Percentiles rank a stretch among this genome's conserved stretches.
Conservation (phyloP, 2,329 filamentous ascomycete genomes). For the Canariomyces notabilis region DNA sequence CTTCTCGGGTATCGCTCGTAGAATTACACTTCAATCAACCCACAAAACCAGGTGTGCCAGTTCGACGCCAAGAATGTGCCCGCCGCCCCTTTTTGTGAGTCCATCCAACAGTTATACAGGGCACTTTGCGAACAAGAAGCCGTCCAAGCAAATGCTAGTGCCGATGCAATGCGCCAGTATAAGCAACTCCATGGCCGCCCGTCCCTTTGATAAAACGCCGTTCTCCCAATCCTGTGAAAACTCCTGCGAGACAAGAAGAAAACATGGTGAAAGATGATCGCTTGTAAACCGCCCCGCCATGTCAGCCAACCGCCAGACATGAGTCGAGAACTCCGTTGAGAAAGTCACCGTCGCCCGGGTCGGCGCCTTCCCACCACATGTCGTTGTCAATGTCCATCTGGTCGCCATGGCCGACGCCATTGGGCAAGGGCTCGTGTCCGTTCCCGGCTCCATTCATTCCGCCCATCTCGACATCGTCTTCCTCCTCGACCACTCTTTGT, state of each 20-base stretch:
- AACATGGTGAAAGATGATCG: not conserved
- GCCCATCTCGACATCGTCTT: slow-evolving; percentile 31
- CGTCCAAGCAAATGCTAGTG: slow-evolving; percentile 18
- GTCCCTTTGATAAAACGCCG: slow-evolving; percentile 9
- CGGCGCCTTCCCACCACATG: slow-evolving; percentile 58
- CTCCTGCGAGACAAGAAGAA: not conserved
- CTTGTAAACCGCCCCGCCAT: not conserved
- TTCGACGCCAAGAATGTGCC: slow-evolving; percentile 10
- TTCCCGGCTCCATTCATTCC: slow-evolving; percentile 31
- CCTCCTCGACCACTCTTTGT: slow-evolving; percentile 24
- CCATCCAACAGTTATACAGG: slow-evolving; percentile 15
- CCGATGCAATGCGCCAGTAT: slow-evolving; percentile 19
- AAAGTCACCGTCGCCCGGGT: slow-evolving; percentile 44
- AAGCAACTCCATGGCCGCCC: slow-evolving; percentile 10
- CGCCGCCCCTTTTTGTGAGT: slow-evolving; percentile 12
- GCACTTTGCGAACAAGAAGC: slow-evolving; percentile 2
- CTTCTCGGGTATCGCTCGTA: slow-evolving; percentile 30
- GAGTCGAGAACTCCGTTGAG: slow-evolving; percentile 55
- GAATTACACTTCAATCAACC: slow-evolving; percentile 20
- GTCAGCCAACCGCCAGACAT: slow-evolving; percentile 40
- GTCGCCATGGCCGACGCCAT: slow-evolving; percentile 45
- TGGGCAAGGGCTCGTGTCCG: slow-evolving; percentile 37
- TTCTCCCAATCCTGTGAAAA: slow-evolving; percentile 4
- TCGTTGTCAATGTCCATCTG: slow-evolving; percentile 58
- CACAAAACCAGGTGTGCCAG: not conserved